These are phyloP conservation scores for Zymoseptoria crescenta DNA, from an alignment of 2,329 filamentous ascomycete genomes.

Conservation along the genomic window DNA sequence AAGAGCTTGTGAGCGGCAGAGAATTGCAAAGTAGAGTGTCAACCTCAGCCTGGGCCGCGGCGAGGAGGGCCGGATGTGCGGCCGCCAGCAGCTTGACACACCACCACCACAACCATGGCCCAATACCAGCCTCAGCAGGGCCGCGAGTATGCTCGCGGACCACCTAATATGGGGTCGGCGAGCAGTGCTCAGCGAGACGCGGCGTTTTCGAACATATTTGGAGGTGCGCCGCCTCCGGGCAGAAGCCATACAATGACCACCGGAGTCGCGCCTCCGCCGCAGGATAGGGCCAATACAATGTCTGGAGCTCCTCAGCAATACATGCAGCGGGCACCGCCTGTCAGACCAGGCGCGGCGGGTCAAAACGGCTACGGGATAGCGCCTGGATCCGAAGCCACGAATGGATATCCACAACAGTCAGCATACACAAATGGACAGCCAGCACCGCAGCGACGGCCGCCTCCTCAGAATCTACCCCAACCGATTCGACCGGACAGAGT, in stretches of 20 bases:
- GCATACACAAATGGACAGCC: slow-evolving; percentile 26
- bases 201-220: slow-evolving; percentile 94
- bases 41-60: slow-evolving; percentile 1
- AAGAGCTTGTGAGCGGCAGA: background rate
- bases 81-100: slow-evolving; percentile 9
- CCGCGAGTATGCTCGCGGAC: slow-evolving; percentile 43
- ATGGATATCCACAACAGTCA: slow-evolving; percentile 27
- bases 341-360: slow-evolving; percentile 36
- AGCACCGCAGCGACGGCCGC: slow-evolving; percentile 35
- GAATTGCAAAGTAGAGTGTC: background rate
- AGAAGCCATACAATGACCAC: slow-evolving; percentile 95
- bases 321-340: slow-evolving; percentile 54
- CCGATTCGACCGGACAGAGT: slow-evolving; percentile 56
- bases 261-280: slow-evolving; percentile 53
- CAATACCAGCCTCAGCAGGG: slow-evolving; percentile 57
- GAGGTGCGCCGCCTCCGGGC: slow-evolving; percentile 73
- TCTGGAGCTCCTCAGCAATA: slow-evolving; percentile 42
- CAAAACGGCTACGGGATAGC: slow-evolving; percentile 33
- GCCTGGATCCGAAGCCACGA: slow-evolving; percentile 21
- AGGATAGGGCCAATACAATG: slow-evolving; percentile 69
- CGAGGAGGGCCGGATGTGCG: slow-evolving; percentile 15
- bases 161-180: slow-evolving; percentile 44
- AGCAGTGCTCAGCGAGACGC: slow-evolving; percentile 71
- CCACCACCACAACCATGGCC: slow-evolving; percentile 42
- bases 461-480: slow-evolving; percentile 50